Conservation (phyloP, 352 stramenopile species). For the Phytopythium litorale region DNA sequence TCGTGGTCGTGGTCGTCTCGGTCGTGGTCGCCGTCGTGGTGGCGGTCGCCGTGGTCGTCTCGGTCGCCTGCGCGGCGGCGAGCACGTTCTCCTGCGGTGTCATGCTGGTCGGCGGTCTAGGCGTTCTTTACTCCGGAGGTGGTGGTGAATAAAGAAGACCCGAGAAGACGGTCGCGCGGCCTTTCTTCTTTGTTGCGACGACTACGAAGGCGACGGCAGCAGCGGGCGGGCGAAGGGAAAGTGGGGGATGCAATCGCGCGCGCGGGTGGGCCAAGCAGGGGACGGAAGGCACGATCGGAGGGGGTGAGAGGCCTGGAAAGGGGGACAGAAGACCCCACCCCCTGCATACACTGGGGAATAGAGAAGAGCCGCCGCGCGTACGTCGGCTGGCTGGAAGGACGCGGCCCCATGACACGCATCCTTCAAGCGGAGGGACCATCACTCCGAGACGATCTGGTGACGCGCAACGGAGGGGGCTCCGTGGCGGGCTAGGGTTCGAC, state of each 20-base stretch:
- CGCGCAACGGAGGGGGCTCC: conserved; percentile 13
- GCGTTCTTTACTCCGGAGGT: conserved; percentile 7
- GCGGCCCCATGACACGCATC: neutral
- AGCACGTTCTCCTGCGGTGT: conserved; percentile 1
- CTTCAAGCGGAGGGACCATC: conserved; percentile 15
- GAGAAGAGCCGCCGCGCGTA: conserved; percentile 13
- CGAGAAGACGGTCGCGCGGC: neutral
- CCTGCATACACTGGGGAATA: neutral
- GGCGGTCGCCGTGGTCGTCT: conserved; percentile 20
- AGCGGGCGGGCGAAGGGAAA: conserved; percentile 20
- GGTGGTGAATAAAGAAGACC: conserved; percentile 1
- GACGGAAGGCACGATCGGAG: neutral
- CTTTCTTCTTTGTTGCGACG: conserved; percentile 10
- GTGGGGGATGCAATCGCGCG: conserved; percentile 7
- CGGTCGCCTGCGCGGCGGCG: conserved; percentile 10
- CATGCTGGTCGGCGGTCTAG: conserved; percentile 1
- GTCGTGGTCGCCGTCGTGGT: conserved; percentile 20
- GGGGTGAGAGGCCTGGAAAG: neutral
- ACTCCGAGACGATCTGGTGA: conserved; percentile 26
- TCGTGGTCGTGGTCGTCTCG: conserved; percentile 13
- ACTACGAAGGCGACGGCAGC: neutral
- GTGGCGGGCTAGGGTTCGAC: conserved; percentile 7
- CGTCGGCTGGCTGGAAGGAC: neutral
- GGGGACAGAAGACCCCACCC: no score
- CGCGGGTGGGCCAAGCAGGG: conserved; percentile 2